phyloP scores from a whole-genome alignment of 257 asterid genomes.

The Hygrophila difformis region DNA sequence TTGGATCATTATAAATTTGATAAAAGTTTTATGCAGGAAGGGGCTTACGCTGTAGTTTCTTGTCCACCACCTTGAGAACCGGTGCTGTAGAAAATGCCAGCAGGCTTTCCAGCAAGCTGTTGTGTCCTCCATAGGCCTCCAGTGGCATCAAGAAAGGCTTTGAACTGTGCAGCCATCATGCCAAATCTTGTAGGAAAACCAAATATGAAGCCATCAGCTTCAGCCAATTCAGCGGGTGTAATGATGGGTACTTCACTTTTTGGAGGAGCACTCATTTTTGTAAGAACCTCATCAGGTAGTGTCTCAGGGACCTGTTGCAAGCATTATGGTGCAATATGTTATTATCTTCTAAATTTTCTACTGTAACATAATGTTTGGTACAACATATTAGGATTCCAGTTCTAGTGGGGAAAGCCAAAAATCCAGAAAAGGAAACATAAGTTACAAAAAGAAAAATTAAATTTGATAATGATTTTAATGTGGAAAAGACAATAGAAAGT shows the following conservation, averaged over 20 bases:
- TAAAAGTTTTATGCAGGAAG: neutral
- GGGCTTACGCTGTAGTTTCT: conserved; percentile 65
- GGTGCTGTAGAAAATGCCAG: conserved; percentile 83
- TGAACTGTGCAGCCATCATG: conserved; percentile 84
- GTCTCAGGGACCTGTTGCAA: conserved; percentile 62
- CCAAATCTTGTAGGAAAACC: conserved; percentile 85
- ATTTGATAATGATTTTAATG: too few species aligned
- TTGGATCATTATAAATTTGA: neutral
- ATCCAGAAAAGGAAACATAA: too few species aligned
- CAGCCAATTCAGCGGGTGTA: conserved; percentile 51
- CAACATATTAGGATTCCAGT: too few species aligned
- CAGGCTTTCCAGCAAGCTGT: conserved; percentile 81
- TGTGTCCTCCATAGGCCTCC: conserved; percentile 86
- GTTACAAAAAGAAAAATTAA: too few species aligned
- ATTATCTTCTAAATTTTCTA: too few species aligned
- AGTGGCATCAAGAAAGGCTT: conserved; percentile 78
- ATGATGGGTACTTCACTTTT: conserved; percentile 56
- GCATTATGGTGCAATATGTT: too few species aligned
- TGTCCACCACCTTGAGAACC: conserved; percentile 91
- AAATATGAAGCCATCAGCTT: conserved; percentile 69
- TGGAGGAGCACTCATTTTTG: conserved; percentile 77
- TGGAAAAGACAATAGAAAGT: too few species aligned
- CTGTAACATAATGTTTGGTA: too few species aligned
- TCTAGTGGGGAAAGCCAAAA: too few species aligned
- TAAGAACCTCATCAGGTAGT: conserved; percentile 53